These are phyloP conservation scores for Xylariaceae sp. DNA, from an alignment of 2,329 filamentous ascomycete genomes.

Conservation along the genomic window DNA sequence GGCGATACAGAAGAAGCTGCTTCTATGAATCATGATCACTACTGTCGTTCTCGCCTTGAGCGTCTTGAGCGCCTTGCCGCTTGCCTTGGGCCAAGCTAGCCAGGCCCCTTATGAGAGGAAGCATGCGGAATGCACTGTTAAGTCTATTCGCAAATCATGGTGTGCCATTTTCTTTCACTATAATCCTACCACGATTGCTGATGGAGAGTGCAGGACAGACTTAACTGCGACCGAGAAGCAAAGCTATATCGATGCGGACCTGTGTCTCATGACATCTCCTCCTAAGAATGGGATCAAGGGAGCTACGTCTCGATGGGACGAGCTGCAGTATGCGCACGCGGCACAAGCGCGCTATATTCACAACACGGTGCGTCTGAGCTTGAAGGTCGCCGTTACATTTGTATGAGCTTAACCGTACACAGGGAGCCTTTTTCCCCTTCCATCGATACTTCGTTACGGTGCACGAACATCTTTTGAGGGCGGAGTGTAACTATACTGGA, in stretches of 20 bases:
- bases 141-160: constrained; percentile 31
- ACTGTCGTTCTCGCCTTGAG: background rate
- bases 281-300: constrained; percentile 36
- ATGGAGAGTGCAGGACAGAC: constrained; percentile 15
- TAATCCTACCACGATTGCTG: background rate
- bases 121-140: constrained; percentile 17
- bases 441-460: constrained; percentile 44
- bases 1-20: background rate
- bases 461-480: constrained; percentile 43
- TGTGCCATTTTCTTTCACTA: constrained; percentile 1
- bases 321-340: constrained; percentile 44
- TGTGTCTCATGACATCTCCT: constrained; percentile 42
- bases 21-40: constrained; percentile 2
- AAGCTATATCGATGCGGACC: constrained; percentile 42
- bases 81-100: background rate
- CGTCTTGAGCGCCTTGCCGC: constrained; percentile 2
- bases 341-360: constrained; percentile 41
- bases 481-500: constrained; percentile 41
- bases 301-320: constrained; percentile 43
- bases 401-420: background rate
- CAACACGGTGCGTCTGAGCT: constrained; percentile 30
- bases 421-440: constrained; percentile 46
- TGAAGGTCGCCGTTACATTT: background rate
- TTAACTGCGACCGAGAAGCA: constrained; percentile 36
- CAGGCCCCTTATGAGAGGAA: constrained; percentile 25